A percentile compares a stretch with the other conserved stretches of the same genome.
Conservation (phyloP, 2,329 filamentous ascomycete genomes). For the Fusarium sp. region DNA sequence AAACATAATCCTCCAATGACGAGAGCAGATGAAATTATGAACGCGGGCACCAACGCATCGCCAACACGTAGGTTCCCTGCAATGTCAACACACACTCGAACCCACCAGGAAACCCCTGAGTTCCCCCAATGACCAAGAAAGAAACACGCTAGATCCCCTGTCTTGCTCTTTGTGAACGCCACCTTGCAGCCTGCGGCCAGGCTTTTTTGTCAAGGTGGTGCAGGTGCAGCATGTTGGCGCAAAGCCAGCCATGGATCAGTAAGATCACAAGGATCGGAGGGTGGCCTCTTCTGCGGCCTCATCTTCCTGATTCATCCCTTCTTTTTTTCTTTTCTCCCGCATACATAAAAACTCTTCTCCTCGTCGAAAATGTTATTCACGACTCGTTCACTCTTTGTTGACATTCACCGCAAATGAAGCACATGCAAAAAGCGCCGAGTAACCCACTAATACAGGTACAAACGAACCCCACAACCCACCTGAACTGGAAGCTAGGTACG, state of each 20-base stretch:
- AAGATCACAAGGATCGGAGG: slow-evolving; percentile 30
- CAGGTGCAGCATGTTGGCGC: neutral
- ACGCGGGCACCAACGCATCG: slow-evolving; percentile 6
- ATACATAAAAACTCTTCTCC: neutral
- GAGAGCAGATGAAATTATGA: slow-evolving; percentile 23
- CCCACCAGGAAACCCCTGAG: slow-evolving; percentile 18
- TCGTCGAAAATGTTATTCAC: neutral
- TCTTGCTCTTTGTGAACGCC: slow-evolving; percentile 15
- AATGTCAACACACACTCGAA: slow-evolving; percentile 12
- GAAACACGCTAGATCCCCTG: slow-evolving; percentile 19
- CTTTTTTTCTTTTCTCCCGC: neutral
- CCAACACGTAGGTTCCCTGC: slow-evolving; percentile 37
- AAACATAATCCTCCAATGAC: slow-evolving; percentile 28
- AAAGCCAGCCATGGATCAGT: slow-evolving; percentile 9
- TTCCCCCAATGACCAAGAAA: neutral
- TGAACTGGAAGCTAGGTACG: slow-evolving; percentile 7
- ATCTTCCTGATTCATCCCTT: slow-evolving; percentile 16
- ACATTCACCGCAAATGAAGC: slow-evolving; percentile 5
- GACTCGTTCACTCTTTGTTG: slow-evolving; percentile 17
- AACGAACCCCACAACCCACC: slow-evolving; percentile 30
- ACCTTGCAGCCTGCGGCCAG: slow-evolving; percentile 17
- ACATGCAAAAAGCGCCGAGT: slow-evolving; percentile 6
- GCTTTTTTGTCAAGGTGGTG: slow-evolving; percentile 7
- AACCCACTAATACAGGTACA: slow-evolving; percentile 33
- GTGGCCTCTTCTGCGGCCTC: slow-evolving; percentile 22